Evolutionary conservation across 306 rosid species (phyloP).

Genomic region (Boehmeria nivea): DNA sequence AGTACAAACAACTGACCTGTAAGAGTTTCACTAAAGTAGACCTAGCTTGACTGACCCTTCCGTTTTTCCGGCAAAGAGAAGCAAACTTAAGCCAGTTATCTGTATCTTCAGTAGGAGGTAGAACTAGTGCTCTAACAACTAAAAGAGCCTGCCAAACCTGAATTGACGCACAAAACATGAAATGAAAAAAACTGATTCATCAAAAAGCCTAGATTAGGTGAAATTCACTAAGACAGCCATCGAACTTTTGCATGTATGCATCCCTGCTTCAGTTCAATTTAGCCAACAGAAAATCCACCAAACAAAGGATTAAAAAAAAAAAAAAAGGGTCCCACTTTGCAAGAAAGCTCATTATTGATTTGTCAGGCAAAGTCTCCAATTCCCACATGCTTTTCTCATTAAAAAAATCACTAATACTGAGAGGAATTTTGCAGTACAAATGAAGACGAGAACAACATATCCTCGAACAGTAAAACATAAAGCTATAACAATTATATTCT

Average conservation of each 20-base stretch:
- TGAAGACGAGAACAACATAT: too few species aligned
- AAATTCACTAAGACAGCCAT: neutral
- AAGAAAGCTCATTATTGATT: too few species aligned
- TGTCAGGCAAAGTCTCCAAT: too few species aligned
- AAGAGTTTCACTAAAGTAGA: constrained; percentile 87
- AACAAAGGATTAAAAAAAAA: neutral
- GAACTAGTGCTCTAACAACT: constrained; percentile 83
- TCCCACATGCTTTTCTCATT: too few species aligned
- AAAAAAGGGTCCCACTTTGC: too few species aligned
- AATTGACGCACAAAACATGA: constrained; percentile 21
- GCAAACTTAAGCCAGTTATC: constrained; percentile 97
- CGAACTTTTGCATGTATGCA: constrained; percentile 1
- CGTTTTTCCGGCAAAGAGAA: constrained; percentile 76
- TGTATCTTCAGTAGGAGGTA: constrained; percentile 85
- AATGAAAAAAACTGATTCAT: constrained; percentile 8
- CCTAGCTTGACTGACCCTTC: constrained; percentile 82
- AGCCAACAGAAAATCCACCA: neutral
- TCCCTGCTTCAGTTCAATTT: neutral
- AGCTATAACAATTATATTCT: too few species aligned
- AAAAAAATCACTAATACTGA: too few species aligned
- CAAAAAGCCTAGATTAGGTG: neutral
- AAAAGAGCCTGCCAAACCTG: constrained; percentile 91
- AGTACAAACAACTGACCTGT: constrained; percentile 55
- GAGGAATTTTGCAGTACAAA: too few species aligned
- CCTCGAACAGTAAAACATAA: too few species aligned